Conservation (phyloP, 179 eudicot genomes). For the Beta lomatogona region DNA sequence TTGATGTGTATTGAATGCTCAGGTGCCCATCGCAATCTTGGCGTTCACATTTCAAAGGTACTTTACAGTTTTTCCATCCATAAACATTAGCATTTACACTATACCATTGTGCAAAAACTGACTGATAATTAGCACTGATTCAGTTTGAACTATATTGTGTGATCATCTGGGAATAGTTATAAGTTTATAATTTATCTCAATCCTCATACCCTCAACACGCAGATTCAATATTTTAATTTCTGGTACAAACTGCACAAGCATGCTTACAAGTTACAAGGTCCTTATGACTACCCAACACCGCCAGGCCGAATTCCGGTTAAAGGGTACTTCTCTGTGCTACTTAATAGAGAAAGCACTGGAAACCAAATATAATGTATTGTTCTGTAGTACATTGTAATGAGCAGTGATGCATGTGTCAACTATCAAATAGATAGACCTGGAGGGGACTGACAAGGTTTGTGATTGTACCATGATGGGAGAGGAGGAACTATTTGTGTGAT, state of each 20-base stretch:
- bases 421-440: too few species aligned
- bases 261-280: not conserved
- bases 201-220: not conserved
- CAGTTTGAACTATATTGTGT: not conserved
- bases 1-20: slow-evolving; percentile 93
- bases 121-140: not conserved
- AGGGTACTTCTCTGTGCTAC: not conserved
- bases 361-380: not conserved
- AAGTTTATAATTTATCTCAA: not conserved
- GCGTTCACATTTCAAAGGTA: slow-evolving; percentile 98
- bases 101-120: not conserved
- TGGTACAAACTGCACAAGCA: not conserved
- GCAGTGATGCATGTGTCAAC: too few species aligned
- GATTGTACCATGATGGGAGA: too few species aligned
- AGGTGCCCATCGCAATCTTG: slow-evolving; percentile 95
- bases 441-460: too few species aligned
- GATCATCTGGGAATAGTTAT: not conserved
- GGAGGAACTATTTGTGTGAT: too few species aligned
- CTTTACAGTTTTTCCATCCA: not conserved
- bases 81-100: not conserved
- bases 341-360: not conserved
- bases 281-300: not conserved
- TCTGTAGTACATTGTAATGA: too few species aligned
- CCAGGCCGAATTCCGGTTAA: not conserved
- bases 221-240: not conserved